These are phyloP conservation scores for Epichloe amarillans DNA, from an alignment of 2,329 filamentous ascomycete genomes.

Conservation along the genomic window DNA sequence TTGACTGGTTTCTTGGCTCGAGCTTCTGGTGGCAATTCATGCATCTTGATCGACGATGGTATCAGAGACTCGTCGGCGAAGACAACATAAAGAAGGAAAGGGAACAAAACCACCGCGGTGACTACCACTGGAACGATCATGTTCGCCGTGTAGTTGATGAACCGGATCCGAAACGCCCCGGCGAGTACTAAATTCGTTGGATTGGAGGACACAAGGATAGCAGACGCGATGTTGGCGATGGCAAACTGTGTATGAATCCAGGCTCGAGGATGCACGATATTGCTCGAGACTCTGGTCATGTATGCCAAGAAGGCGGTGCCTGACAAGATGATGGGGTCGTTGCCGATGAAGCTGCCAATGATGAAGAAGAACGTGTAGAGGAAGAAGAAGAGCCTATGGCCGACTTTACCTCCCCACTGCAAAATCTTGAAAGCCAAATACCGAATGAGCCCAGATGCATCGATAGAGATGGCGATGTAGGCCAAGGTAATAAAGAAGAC, in stretches of 20 bases:
- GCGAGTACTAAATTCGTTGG: constrained; percentile 65
- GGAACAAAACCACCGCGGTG: constrained; percentile 56
- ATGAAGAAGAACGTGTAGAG: constrained; percentile 60
- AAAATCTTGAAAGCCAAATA: constrained; percentile 59
- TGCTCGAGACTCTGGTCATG: constrained; percentile 62
- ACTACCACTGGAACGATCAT: constrained; percentile 59
- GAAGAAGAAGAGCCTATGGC: constrained; percentile 57
- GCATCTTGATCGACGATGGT: constrained; percentile 52
- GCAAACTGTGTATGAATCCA: constrained; percentile 65
- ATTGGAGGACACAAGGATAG: constrained; percentile 65
- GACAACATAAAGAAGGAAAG: constrained; percentile 55
- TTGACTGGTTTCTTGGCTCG: constrained; percentile 48
- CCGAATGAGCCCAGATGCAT: constrained; percentile 59
- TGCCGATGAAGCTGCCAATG: constrained; percentile 56
- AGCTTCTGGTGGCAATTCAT: constrained; percentile 47
- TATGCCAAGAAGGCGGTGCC: constrained; percentile 65
- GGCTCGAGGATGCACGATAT: constrained; percentile 55
- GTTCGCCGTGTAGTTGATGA: constrained; percentile 63
- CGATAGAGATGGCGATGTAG: constrained; percentile 67
- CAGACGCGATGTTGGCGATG: constrained; percentile 59
- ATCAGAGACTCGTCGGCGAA: constrained; percentile 53
- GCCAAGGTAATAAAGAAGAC: constrained; percentile 60
- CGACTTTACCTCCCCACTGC: constrained; percentile 52
- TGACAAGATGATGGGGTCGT: constrained; percentile 62
- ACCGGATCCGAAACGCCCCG: constrained; percentile 58